Evolutionary conservation across 108 stramenopile genomes (phyloP), one percentile per base, ranked within the genome.

Genomic region (Stephanodiscus minutulus): DNA sequence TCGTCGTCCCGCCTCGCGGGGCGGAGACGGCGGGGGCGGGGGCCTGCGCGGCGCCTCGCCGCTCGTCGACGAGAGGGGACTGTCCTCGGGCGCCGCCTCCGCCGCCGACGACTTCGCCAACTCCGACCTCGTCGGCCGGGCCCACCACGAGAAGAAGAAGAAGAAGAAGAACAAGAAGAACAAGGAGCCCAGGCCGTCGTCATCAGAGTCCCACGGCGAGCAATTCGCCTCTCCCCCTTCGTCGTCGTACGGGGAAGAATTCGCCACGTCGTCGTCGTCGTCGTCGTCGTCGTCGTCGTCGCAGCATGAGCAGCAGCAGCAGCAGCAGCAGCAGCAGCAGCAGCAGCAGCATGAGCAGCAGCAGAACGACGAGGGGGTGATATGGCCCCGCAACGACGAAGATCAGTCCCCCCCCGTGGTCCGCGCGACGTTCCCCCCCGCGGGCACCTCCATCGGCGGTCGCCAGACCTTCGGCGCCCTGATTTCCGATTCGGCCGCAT

Each of bases 381-480:
- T 20, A 47, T 33, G 21, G 18, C 29, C 17, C 20, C 58, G 39
- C 27, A 8, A 64, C 15, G 12, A 46, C 31, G 37, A 67, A n/a
- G 65, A 56, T 22, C 52, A 10, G n/a, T 1, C 7, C 1, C 55
- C 39, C 7, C 74, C 74, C 17, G 22, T 66, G 25, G 54, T 74
- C 5, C 63, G 65, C 6, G 59, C 73, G 33, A 67, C 66, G 22
- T 74, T 74, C 27, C 74, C 74, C 3, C 66, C 74, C 50, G 12
- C 31, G 4, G 46, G 49, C 0, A 67, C 74, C 31, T 22, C 18
- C 52, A 59, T 74, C n/a, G 74, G 74, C 18, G 2, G 21, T 0
- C 66, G 58, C 50, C 64, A 74, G 49, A 44, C 74, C 25, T 74
- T 74, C n/a, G 74, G 74, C 5, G 65, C 52, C 0, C n/a, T 74